phyloP scores from a whole-genome alignment of 2,329 filamentous ascomycete species.

The Volutella citrinella region DNA sequence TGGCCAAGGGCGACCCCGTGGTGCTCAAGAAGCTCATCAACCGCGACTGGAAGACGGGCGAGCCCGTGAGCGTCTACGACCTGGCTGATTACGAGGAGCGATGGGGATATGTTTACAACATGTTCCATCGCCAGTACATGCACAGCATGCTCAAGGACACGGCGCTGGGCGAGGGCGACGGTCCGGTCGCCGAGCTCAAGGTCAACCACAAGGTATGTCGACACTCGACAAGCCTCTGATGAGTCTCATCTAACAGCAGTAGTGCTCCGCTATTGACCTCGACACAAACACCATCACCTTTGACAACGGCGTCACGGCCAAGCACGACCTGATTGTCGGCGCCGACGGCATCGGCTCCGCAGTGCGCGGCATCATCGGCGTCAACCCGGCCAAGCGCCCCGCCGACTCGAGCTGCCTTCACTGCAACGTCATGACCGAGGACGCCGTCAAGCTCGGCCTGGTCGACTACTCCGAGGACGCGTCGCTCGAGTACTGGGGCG shows the following conservation, averaged over 20 bases:
- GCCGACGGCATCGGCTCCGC: conserved; percentile 66
- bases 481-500: conserved; percentile 70
- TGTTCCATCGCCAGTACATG: conserved; percentile 70
- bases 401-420: conserved; percentile 62
- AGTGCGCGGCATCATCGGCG: conserved; percentile 62
- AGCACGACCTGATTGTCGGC: conserved; percentile 60
- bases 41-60: conserved; percentile 67
- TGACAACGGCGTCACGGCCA: conserved; percentile 44
- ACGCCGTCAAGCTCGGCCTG: conserved; percentile 58
- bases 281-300: conserved; percentile 49
- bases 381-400: conserved; percentile 56
- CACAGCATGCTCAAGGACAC: conserved; percentile 63
- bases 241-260: too few relatives aligned
- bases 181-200: conserved; percentile 48
- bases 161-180: conserved; percentile 53
- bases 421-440: conserved; percentile 59
- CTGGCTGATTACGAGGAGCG: conserved; percentile 62
- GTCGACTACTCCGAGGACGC: conserved; percentile 59
- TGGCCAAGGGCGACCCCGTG: conserved; percentile 62
- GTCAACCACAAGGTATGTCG: conserved; percentile 52
- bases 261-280: conserved; percentile 52
- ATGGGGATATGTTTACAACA: conserved; percentile 66
- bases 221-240: background rate
- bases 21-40: conserved; percentile 65
- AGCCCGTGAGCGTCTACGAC: conserved; percentile 62